phyloP scores from a whole-genome alignment of 805 yeast species.

The Metschnikowia hibisci region DNA sequence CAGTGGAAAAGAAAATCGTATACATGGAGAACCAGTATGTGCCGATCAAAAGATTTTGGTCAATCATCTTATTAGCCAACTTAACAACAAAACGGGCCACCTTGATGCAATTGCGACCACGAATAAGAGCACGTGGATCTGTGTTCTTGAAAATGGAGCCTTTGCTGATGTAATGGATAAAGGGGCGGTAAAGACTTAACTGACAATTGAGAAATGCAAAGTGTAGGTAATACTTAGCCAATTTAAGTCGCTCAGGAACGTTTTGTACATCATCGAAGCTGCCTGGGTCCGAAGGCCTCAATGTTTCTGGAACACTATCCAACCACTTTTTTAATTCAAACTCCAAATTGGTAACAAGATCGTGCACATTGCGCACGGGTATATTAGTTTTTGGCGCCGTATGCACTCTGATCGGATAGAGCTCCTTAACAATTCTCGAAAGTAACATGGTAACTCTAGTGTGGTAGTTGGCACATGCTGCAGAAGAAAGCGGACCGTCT shows the following conservation, averaged over 20 bases:
- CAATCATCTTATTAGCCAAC: slow-evolving; percentile 75
- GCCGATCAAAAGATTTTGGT: slow-evolving; percentile 66
- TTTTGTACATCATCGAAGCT: slow-evolving; percentile 16
- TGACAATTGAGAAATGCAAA: slow-evolving; percentile 72
- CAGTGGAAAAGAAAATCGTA: slow-evolving; percentile 84
- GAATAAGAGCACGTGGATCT: slow-evolving; percentile 60
- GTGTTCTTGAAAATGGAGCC: slow-evolving; percentile 33
- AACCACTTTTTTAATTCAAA: slow-evolving; percentile 69
- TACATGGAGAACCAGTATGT: slow-evolving; percentile 91
- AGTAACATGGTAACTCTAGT: slow-evolving; percentile 69
- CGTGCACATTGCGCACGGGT: slow-evolving; percentile 32
- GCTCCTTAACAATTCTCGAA: slow-evolving; percentile 62
- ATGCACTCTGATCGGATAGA: slow-evolving; percentile 67
- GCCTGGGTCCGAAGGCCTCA: slow-evolving; percentile 67
- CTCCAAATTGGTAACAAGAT: slow-evolving; percentile 59
- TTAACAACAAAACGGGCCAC: slow-evolving; percentile 81
- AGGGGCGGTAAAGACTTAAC: slow-evolving; percentile 80
- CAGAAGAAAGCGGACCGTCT: slow-evolving; percentile 56
- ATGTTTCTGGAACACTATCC: slow-evolving; percentile 61
- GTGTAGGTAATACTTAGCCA: slow-evolving; percentile 72
- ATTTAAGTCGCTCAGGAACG: slow-evolving; percentile 54
- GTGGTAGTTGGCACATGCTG: slow-evolving; percentile 82
- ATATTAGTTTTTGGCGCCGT: slow-evolving; percentile 9
- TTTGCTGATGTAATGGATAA: slow-evolving; percentile 75
- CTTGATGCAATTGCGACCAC: slow-evolving; percentile 80